Evolutionary conservation across 116 monocot species (phyloP).

Genomic region (Iris pallida): DNA sequence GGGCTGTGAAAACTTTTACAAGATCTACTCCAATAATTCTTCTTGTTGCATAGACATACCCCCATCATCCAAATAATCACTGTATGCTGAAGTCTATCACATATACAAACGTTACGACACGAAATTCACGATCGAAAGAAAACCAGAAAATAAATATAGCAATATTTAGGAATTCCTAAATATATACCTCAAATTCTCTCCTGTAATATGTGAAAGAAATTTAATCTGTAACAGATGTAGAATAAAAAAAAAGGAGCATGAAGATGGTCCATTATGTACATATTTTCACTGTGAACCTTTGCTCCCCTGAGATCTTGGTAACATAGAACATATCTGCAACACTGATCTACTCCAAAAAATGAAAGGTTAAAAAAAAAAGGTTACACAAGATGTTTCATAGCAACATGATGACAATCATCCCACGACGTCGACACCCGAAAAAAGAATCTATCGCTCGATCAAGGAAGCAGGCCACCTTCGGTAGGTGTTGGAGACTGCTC

Average conservation of each 20-base stretch:
- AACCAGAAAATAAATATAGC: background rate
- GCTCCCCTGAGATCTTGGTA: background rate
- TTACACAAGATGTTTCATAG: background rate
- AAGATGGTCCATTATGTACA: slow-evolving; percentile 4
- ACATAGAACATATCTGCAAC: background rate
- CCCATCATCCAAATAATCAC: background rate
- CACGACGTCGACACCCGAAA: background rate
- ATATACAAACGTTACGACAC: background rate
- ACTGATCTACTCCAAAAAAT: background rate
- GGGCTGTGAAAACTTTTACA: no score
- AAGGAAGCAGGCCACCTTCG: slow-evolving; percentile 45
- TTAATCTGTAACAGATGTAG: background rate
- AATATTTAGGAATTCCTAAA: background rate
- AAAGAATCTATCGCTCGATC: slow-evolving; percentile 5
- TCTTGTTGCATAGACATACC: background rate
- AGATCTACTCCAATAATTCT: no score
- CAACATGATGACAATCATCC: background rate
- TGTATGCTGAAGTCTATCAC: background rate
- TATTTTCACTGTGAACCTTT: background rate
- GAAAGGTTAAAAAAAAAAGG: background rate
- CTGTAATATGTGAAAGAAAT: background rate
- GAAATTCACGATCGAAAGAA: background rate
- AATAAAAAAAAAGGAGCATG: background rate
- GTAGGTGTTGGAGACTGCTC: slow-evolving; percentile 38
- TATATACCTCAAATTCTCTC: background rate